These are phyloP conservation scores for Macrotyloma uniflorum DNA, from an alignment of 306 rosid genomes.

Conservation along the genomic window DNA sequence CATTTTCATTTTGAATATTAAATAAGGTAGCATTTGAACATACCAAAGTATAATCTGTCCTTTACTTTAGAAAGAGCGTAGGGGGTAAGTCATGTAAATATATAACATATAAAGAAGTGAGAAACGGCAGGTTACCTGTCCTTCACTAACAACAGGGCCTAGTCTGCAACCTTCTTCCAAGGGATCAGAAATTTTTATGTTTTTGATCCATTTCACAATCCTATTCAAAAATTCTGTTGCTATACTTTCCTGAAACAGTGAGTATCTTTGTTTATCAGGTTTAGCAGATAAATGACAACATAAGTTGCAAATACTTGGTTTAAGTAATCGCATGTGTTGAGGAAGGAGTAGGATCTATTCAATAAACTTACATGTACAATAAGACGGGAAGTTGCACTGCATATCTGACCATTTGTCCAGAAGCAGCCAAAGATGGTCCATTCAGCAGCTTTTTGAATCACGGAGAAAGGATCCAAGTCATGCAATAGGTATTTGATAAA, in stretches of 20 bases:
- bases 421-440: conserved; percentile 93
- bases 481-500: conserved; percentile 16
- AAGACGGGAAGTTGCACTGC: conserved; percentile 99
- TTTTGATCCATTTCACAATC: conserved; percentile 82
- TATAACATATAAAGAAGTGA: conserved; percentile 18
- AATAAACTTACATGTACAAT: conserved; percentile 76
- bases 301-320: conserved; percentile 7
- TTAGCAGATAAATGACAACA: conserved; percentile 22
- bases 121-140: conserved; percentile 65
- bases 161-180: conserved; percentile 98
- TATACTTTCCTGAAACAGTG: conserved; percentile 78
- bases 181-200: conserved; percentile 94
- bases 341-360: conserved; percentile 19
- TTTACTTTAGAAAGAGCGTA: conserved; percentile 9
- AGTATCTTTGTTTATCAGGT: conserved; percentile 33
- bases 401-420: conserved; percentile 99
- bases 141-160: conserved; percentile 92
- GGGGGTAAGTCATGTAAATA: neutral
- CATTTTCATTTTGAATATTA: conserved; percentile 25
- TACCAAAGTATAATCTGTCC: conserved; percentile 7
- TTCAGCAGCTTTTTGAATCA: conserved; percentile 84
- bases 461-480: conserved; percentile 21
- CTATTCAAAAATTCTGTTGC: conserved; percentile 74
- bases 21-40: conserved; percentile 28
- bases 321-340: conserved; percentile 1